These are phyloP conservation scores for Rhodotorula paludigena DNA, from an alignment of 768 basidiomycete species.

Conservation along the genomic window DNA sequence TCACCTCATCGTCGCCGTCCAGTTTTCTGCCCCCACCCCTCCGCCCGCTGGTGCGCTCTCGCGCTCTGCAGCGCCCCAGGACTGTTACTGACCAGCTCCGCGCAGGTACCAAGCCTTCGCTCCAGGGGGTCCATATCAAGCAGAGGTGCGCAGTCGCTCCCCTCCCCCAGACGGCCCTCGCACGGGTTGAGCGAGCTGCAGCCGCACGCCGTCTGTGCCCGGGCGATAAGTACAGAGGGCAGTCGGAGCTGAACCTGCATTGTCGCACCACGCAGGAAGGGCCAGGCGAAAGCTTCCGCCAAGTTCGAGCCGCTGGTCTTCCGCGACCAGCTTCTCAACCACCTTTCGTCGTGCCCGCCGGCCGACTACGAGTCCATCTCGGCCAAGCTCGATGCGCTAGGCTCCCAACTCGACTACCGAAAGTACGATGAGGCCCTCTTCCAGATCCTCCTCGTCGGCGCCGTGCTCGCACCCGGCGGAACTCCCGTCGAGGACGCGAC, in stretches of 20 bases:
- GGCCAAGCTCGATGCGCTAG: slow-evolving; percentile 82
- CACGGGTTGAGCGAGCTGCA: too few relatives aligned
- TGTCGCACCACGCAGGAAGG: slow-evolving; percentile 2
- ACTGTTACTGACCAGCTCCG: neutral
- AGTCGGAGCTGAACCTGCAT: too few relatives aligned
- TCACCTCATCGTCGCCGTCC: neutral
- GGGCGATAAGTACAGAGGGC: too few relatives aligned
- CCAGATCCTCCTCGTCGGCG: slow-evolving; percentile 91
- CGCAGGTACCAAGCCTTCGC: slow-evolving; percentile 2
- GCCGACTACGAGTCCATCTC: slow-evolving; percentile 75
- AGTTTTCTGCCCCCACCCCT: neutral
- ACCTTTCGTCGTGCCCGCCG: slow-evolving; percentile 72
- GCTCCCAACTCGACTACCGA: slow-evolving; percentile 84
- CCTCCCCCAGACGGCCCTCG: too few relatives aligned
- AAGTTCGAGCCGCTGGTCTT: slow-evolving; percentile 52
- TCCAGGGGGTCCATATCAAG: slow-evolving; percentile 2
- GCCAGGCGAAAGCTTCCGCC: slow-evolving; percentile 39
- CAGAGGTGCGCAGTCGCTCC: neutral
- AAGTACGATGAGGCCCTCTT: slow-evolving; percentile 97
- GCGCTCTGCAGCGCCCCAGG: neutral
- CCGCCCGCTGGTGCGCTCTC: neutral
- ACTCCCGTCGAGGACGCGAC: slow-evolving; percentile 74
- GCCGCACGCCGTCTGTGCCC: too few relatives aligned
- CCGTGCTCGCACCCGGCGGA: slow-evolving; percentile 93
- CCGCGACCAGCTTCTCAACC: slow-evolving; percentile 86